phyloP scores from a whole-genome alignment of 257 asterid genomes.

The Solanum etuberosum region DNA sequence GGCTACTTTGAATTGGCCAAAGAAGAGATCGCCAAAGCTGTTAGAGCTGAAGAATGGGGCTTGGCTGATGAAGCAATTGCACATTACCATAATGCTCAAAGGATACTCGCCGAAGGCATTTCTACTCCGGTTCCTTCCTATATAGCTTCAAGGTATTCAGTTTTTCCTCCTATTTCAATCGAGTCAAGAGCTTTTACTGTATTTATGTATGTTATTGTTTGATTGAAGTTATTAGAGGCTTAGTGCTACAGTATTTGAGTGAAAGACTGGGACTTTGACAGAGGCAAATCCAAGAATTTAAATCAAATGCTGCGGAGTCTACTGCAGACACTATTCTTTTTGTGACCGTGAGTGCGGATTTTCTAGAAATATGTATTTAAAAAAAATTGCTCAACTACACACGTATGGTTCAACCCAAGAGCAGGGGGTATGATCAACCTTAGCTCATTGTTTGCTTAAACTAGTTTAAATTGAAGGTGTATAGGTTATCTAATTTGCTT shows the following conservation, averaged over 20 bases:
- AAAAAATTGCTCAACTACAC: too few species aligned
- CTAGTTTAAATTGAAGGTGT: neutral
- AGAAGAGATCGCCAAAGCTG: conserved; percentile 77
- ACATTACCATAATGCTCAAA: conserved; percentile 57
- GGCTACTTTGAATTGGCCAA: conserved; percentile 88
- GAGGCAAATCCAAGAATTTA: neutral
- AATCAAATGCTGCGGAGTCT: neutral
- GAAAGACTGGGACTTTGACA: neutral
- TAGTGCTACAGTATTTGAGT: neutral
- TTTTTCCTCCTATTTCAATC: neutral
- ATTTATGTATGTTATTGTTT: neutral
- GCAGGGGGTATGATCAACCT: neutral
- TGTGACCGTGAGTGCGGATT: neutral
- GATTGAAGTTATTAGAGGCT: neutral
- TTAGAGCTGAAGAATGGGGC: conserved; percentile 97
- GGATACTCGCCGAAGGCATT: conserved; percentile 57
- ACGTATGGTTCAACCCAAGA: neutral
- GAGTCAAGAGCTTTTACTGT: neutral
- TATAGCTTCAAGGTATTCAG: conserved; percentile 58
- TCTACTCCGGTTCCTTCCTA: conserved; percentile 91
- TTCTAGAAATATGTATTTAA: neutral
- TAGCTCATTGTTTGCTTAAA: neutral
- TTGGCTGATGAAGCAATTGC: conserved; percentile 62
- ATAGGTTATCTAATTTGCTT: neutral
- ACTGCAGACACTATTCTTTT: neutral